A percentile compares a stretch with the other conserved stretches of the same genome.
Evolutionary conservation across 106 monocot genomes (phyloP).

Genomic region (Dendrobium officinale): DNA sequence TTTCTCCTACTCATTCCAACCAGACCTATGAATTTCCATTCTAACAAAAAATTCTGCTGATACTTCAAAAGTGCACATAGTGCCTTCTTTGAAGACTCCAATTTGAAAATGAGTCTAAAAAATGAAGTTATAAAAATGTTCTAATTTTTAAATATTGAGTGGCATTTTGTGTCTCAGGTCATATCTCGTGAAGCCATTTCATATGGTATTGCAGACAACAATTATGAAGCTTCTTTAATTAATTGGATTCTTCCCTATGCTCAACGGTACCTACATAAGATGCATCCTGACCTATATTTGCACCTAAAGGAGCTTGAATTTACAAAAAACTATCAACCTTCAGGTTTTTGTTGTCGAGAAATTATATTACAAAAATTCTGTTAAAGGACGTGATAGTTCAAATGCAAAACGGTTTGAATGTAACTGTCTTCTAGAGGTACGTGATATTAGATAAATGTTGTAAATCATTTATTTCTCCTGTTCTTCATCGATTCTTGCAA

Average conservation of each 20-base stretch:
- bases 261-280: conserved; percentile 62
- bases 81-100: too few species aligned
- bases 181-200: conserved; percentile 47
- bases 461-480: too few species aligned
- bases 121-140: background rate
- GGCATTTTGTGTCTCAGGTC: conserved; percentile 21
- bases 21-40: too few species aligned
- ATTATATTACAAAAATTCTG: conserved; percentile 48
- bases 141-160: background rate
- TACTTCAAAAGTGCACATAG: too few species aligned
- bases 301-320: conserved; percentile 30
- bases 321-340: conserved; percentile 41
- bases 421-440: conserved; percentile 68
- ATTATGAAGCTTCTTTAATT: conserved; percentile 26
- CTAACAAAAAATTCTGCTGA: too few species aligned
- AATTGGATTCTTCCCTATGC: conserved; percentile 62
- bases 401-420: conserved; percentile 52
- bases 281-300: conserved; percentile 36
- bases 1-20: background rate
- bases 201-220: conserved; percentile 30
- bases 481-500: too few species aligned
- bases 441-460: background rate
- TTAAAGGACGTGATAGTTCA: conserved; percentile 30
- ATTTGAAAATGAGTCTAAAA: too few species aligned
- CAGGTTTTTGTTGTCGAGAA: conserved; percentile 57